These are phyloP conservation scores for Venturia effusa DNA, from an alignment of 2,329 filamentous ascomycete genomes.

Conservation along the genomic window DNA sequence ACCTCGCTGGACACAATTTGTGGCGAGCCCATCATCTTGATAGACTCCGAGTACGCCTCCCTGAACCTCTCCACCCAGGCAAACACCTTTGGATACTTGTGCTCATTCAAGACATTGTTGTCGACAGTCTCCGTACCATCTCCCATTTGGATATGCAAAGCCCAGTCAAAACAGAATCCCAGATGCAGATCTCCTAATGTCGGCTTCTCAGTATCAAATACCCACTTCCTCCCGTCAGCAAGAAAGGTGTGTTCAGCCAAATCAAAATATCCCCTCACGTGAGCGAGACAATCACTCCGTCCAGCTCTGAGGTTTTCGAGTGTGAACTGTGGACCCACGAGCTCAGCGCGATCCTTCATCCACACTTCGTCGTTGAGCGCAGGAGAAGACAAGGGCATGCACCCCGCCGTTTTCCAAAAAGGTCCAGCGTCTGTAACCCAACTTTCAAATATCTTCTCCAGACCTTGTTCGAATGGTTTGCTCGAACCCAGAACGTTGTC, in stretches of 20 bases:
- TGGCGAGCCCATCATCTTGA: not conserved
- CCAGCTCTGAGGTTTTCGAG: not conserved
- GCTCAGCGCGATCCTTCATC: not conserved
- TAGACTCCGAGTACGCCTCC: not conserved
- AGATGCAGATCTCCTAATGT: constrained; percentile 11
- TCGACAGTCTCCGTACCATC: constrained; percentile 5
- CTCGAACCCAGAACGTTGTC: constrained; percentile 2
- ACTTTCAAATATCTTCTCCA: constrained; percentile 1
- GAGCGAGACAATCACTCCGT: not conserved
- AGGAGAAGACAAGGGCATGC: not conserved
- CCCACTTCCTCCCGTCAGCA: not conserved
- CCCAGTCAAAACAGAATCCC: constrained; percentile 8
- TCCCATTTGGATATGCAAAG: not conserved
- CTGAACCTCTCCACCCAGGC: constrained; percentile 10
- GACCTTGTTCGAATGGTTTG: constrained; percentile 1
- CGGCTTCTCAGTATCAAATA: not conserved
- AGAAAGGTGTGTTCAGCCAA: not conserved
- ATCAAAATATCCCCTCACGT: not conserved
- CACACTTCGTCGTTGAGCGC: not conserved
- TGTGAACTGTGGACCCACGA: not conserved
- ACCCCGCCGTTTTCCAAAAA: not conserved
- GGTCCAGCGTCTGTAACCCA: not conserved
- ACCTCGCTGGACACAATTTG: not conserved
- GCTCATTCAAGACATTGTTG: not conserved
- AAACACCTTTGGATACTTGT: constrained; percentile 10